These are phyloP conservation scores for Dianthus caryophyllus DNA, from an alignment of 148 eudicot species.

Conservation along the genomic window DNA sequence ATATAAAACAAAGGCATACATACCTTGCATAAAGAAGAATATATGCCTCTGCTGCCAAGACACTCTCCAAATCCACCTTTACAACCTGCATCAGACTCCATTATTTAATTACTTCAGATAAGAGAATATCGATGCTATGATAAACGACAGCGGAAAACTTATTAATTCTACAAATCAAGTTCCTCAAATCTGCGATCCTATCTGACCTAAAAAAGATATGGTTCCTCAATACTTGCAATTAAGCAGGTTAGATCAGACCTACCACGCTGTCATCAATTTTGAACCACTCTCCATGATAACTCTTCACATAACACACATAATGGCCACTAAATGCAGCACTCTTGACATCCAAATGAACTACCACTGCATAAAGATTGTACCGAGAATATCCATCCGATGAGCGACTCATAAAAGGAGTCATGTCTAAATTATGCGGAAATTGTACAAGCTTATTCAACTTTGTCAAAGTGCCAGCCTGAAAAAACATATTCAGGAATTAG, in stretches of 20 bases:
- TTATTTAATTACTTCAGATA: constrained; percentile 6
- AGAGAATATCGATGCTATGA: background rate
- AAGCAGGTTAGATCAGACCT: constrained; percentile 13
- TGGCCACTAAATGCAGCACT: constrained; percentile 29
- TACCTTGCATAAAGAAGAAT: constrained; percentile 36
- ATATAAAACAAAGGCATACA: background rate
- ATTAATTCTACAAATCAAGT: background rate
- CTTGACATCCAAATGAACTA: constrained; percentile 31
- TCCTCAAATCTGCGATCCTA: background rate
- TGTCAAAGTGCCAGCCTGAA: constrained; percentile 33
- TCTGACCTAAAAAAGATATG: background rate
- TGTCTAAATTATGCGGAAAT: constrained; percentile 27
- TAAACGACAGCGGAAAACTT: background rate
- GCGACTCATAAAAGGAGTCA: constrained; percentile 31
- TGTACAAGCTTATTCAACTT: constrained; percentile 30
- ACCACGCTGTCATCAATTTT: constrained; percentile 38
- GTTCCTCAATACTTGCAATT: background rate
- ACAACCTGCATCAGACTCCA: constrained; percentile 25
- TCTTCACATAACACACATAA: constrained; percentile 37
- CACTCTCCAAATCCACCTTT: constrained; percentile 29
- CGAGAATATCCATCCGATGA: constrained; percentile 21
- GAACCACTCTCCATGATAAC: constrained; percentile 30
- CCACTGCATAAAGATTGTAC: constrained; percentile 34
- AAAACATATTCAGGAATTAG: background rate
- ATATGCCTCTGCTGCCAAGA: constrained; percentile 33